Evolutionary conservation across 805 yeast genomes (phyloP).

Genomic region (Barnettozyma sp.): DNA sequence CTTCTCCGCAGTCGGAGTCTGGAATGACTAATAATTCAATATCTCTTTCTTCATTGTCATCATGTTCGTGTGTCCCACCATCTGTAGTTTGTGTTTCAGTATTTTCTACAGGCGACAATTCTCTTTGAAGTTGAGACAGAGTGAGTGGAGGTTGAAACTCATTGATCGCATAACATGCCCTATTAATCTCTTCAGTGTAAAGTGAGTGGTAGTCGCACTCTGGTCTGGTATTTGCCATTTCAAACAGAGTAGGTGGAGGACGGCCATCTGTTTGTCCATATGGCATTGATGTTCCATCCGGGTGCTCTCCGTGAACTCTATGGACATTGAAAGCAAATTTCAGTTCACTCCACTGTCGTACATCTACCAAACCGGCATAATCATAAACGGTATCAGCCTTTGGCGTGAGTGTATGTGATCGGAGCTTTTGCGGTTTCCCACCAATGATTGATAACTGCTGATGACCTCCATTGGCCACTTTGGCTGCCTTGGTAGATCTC

Average conservation of each 20-base stretch:
- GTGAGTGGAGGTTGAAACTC: constrained; percentile 9
- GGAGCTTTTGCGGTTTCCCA: constrained; percentile 10
- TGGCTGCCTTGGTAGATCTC: neutral
- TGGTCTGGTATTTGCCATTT: neutral
- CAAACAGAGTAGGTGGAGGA: neutral
- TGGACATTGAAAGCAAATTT: neutral
- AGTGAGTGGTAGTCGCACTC: neutral
- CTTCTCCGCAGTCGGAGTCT: constrained; percentile 5
- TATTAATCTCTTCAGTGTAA: neutral
- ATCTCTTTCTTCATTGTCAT: neutral
- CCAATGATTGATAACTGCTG: constrained; percentile 7
- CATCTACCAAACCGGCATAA: neutral
- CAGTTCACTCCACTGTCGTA: neutral
- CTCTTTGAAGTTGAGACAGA: constrained; percentile 5
- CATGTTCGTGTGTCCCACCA: constrained; percentile 1
- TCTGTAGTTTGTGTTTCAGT: too few species aligned
- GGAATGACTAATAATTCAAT: neutral
- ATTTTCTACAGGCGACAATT: neutral
- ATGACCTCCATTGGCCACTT: constrained; percentile 7
- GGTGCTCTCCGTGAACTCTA: neutral
- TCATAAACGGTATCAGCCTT: neutral
- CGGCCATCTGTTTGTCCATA: neutral
- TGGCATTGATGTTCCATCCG: too few species aligned
- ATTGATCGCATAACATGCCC: neutral
- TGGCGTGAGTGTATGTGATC: constrained; percentile 1